Conservation (phyloP, 1,284 basidiomycete genomes). For the Schizopora paradoxa region DNA sequence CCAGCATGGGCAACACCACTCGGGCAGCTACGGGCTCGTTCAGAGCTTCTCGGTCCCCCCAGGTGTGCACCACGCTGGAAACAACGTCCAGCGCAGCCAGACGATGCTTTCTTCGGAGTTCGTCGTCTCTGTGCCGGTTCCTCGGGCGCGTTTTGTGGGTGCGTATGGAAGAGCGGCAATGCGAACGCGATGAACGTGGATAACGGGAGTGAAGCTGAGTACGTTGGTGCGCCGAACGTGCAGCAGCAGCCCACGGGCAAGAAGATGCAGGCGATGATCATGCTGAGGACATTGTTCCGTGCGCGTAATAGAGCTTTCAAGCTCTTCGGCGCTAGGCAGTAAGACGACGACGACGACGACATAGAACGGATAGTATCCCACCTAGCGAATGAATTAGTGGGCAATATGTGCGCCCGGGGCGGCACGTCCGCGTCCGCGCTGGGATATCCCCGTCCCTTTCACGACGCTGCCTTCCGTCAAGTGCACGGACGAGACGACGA, state of each 20-base stretch:
- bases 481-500: no score
- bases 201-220: not conserved
- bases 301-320: no score
- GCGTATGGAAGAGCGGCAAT: not conserved
- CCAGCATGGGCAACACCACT: not conserved
- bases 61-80: not conserved
- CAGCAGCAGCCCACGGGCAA: not conserved
- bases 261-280: not conserved
- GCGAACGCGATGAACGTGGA: not conserved
- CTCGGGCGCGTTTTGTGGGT: not conserved
- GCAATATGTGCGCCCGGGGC: no score
- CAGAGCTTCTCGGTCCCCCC: not conserved
- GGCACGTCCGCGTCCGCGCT: no score
- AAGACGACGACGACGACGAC: no score
- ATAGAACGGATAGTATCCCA: no score
- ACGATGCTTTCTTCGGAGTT: not conserved
- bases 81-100: not conserved
- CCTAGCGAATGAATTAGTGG: no score
- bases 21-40: not conserved
- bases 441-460: no score
- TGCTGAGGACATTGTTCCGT: conserved; percentile 12
- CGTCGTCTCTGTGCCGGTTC: not conserved
- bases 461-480: no score
- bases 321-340: no score
- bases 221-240: not conserved